phyloP scores from a whole-genome alignment of 495 filamentous ascomycete species.

The Aspergillus sclerotiicarbonarius region DNA sequence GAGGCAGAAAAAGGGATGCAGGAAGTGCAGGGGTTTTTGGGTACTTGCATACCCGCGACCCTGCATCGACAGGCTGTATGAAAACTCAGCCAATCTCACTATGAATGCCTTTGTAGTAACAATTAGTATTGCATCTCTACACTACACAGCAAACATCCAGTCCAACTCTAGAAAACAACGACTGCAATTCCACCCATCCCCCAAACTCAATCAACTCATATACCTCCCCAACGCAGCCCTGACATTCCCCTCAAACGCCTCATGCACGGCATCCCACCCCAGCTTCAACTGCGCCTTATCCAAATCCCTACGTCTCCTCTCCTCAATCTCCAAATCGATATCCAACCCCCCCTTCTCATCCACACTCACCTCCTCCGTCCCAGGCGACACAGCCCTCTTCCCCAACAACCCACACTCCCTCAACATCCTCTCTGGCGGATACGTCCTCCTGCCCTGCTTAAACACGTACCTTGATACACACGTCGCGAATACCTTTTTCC shows the following conservation, averaged over 20 bases:
- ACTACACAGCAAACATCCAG: no score
- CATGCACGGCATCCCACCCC: constrained; percentile 15
- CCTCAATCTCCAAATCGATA: constrained; percentile 7
- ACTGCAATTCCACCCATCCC: no score
- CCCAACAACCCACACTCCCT: not conserved
- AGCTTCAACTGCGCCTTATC: constrained; percentile 10
- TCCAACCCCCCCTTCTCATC: constrained; percentile 14
- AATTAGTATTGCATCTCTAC: no score
- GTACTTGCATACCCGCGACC: no score
- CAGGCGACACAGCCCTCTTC: not conserved
- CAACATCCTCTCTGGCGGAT: not conserved
- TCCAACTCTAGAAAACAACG: no score
- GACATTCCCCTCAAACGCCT: constrained; percentile 8
- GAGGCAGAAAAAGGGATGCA: no score
- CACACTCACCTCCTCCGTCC: not conserved
- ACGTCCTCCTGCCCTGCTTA: constrained; percentile 69
- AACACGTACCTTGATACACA: constrained; percentile 73
- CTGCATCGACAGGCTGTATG: no score
- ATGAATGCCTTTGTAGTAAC: no score
- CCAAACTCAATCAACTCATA: constrained; percentile 1
- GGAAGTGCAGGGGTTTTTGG: no score
- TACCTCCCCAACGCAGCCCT: constrained; percentile 6
- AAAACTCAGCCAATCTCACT: no score
- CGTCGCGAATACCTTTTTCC: constrained; percentile 41
- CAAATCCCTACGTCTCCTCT: constrained; percentile 7